phyloP scores from a whole-genome alignment of 257 asterid species.

The Solanum corneliomulleri region DNA sequence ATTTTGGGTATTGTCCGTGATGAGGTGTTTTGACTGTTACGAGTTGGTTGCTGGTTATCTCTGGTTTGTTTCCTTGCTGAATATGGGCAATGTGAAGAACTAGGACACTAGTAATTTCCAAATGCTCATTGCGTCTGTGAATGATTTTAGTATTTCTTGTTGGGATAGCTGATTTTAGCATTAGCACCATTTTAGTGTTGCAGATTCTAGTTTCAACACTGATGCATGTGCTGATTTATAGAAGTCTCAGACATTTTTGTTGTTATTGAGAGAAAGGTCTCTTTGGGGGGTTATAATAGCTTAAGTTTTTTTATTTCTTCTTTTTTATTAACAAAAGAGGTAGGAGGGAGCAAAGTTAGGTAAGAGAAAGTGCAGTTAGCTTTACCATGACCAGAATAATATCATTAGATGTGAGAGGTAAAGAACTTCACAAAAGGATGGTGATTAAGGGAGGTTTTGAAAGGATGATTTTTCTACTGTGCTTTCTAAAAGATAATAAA shows the following conservation, averaged over 20 bases:
- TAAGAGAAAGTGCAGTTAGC: neutral
- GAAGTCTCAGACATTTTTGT: neutral
- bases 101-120: neutral
- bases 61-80: neutral
- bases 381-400: neutral
- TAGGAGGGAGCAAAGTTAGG: neutral
- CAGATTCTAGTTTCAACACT: neutral
- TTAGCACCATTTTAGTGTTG: neutral
- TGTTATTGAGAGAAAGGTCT: neutral
- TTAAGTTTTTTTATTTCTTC: neutral
- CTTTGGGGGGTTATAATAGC: neutral
- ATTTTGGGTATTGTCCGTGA: neutral
- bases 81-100: conserved; percentile 16
- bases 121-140: neutral
- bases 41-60: neutral
- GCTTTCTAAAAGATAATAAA: neutral
- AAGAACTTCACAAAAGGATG: neutral
- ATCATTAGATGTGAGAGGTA: neutral
- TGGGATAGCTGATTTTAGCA: neutral
- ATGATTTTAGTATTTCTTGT: neutral
- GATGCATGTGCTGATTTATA: neutral
- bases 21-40: neutral
- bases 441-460: neutral
- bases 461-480: neutral
- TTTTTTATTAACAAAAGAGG: neutral